These are phyloP conservation scores for Radiomyces spectabilis DNA, from an alignment of 192 early-diverging fungal species.

Conservation along the genomic window DNA sequence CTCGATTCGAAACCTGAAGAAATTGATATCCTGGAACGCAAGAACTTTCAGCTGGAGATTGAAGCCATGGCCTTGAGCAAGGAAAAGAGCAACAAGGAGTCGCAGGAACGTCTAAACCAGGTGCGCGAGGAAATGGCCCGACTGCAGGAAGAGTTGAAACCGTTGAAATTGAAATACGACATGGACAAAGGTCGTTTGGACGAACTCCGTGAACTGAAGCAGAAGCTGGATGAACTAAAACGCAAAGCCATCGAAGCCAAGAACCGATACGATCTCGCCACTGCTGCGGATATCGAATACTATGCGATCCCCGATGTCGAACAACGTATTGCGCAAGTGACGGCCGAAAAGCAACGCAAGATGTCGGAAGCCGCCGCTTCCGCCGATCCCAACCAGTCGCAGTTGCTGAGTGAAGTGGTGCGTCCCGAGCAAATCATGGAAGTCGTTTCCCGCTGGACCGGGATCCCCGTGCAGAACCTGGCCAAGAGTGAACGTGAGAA, in stretches of 20 bases:
- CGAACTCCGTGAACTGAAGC: constrained; percentile 76
- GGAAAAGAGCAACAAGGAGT: constrained; percentile 85
- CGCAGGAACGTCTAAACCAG: constrained; percentile 68
- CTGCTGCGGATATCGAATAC: constrained; percentile 91
- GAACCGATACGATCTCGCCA: constrained; percentile 71
- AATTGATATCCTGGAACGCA: constrained; percentile 93
- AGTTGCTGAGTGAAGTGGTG: constrained; percentile 80
- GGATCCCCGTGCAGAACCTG: constrained; percentile 88
- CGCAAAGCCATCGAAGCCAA: constrained; percentile 83
- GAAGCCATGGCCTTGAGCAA: constrained; percentile 90
- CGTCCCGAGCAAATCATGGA: constrained; percentile 90
- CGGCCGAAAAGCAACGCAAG: constrained; percentile 45
- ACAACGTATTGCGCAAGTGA: constrained; percentile 65
- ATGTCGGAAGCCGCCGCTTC: constrained; percentile 55
- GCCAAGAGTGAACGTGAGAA: constrained; percentile 83
- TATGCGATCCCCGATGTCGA: constrained; percentile 89
- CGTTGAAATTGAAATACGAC: constrained; percentile 81
- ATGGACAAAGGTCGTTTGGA: constrained; percentile 82
- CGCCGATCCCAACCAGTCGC: constrained; percentile 29
- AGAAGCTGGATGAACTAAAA: constrained; percentile 84
- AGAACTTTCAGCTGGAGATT: constrained; percentile 88
- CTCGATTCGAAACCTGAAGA: constrained; percentile 94
- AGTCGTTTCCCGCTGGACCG: constrained; percentile 93
- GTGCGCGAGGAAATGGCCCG: constrained; percentile 78
- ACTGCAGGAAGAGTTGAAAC: constrained; percentile 81